Percentiles rank a stretch among this genome's conserved stretches.
phyloP scores from a whole-genome alignment of 2,329 filamentous ascomycete species.

The Aspergillus candidus region DNA sequence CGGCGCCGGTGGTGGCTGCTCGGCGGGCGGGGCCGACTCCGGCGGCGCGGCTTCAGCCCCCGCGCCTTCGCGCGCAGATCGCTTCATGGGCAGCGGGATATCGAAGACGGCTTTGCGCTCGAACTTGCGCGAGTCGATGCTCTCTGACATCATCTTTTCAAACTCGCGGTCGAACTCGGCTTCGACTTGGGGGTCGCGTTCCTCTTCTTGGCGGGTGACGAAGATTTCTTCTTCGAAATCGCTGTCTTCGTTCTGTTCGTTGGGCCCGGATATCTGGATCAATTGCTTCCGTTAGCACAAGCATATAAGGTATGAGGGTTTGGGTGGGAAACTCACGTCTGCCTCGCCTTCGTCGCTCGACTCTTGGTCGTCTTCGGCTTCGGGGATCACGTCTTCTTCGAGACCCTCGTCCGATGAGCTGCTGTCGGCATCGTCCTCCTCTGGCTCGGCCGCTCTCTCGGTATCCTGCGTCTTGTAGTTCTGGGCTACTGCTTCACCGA shows the following conservation, averaged over 20 bases:
- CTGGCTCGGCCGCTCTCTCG: slow-evolving; percentile 63
- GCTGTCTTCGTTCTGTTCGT: slow-evolving; percentile 40
- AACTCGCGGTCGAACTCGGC: slow-evolving; percentile 97
- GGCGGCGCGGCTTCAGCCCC: slow-evolving; percentile 28
- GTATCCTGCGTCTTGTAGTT: slow-evolving; percentile 76
- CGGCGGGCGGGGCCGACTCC: slow-evolving; percentile 19
- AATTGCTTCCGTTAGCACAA: slow-evolving; percentile 6
- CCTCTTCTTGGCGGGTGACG: slow-evolving; percentile 83
- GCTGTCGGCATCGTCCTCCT: slow-evolving; percentile 68
- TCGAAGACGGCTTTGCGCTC: slow-evolving; percentile 93
- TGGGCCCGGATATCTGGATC: slow-evolving; percentile 36
- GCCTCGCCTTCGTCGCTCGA: slow-evolving; percentile 47
- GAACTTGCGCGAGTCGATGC: slow-evolving; percentile 89
- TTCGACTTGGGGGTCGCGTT: slow-evolving; percentile 86
- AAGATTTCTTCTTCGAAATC: slow-evolving; percentile 82
- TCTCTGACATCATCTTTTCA: slow-evolving; percentile 97
- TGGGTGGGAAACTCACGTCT: slow-evolving; percentile 26
- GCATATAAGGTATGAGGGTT: not conserved
- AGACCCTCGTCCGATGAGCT: slow-evolving; percentile 72
- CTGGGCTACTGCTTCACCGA: slow-evolving; percentile 80
- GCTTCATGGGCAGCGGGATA: slow-evolving; percentile 89
- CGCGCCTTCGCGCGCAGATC: slow-evolving; percentile 54
- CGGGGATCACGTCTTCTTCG: slow-evolving; percentile 52
- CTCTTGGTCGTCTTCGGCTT: slow-evolving; percentile 51
- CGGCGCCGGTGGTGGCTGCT: slow-evolving; percentile 23